A percentile compares a stretch with the other conserved stretches of the same genome.
These are phyloP conservation scores for Hypocreales sp. DNA, from an alignment of 2,329 filamentous ascomycete genomes.

Conservation along the genomic window DNA sequence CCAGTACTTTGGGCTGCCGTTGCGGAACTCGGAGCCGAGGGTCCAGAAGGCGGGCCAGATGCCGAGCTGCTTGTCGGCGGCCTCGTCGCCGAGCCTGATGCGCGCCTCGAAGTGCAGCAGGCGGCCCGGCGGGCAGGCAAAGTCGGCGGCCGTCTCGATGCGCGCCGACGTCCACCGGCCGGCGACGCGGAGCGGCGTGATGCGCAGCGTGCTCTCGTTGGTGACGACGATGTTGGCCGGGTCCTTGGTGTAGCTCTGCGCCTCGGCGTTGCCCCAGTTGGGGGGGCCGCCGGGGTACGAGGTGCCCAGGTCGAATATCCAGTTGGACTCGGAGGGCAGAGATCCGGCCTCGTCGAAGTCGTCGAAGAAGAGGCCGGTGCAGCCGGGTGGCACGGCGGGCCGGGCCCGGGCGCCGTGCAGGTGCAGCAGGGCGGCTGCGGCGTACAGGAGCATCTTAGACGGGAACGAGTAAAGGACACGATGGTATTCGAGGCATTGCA, in stretches of 20 bases:
- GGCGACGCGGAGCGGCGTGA: constrained; percentile 14
- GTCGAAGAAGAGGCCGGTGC: constrained; percentile 14
- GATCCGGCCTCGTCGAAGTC: constrained; percentile 8
- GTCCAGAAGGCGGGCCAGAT: constrained; percentile 34
- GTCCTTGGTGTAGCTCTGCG: constrained; percentile 27
- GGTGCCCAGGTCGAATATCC: constrained; percentile 28
- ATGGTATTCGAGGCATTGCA: too few relatives aligned
- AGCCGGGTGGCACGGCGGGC: too few relatives aligned
- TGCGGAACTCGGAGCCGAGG: constrained; percentile 22
- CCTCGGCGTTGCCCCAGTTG: constrained; percentile 33
- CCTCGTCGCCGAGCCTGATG: constrained; percentile 18
- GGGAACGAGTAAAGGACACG: too few relatives aligned
- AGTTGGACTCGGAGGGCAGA: constrained; percentile 22
- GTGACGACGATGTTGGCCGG: constrained; percentile 24
- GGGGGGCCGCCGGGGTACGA: constrained; percentile 26
- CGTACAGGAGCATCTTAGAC: too few relatives aligned
- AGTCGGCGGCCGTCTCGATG: constrained; percentile 22
- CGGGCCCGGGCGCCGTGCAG: too few relatives aligned
- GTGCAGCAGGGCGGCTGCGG: too few relatives aligned
- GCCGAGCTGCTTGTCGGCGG: constrained; percentile 14
- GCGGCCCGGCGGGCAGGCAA: constrained; percentile 15
- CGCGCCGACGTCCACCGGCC: constrained; percentile 27
- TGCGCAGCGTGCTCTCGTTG: constrained; percentile 18
- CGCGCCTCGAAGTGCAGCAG: constrained; percentile 22
- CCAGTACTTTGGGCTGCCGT: constrained; percentile 17